Evolutionary conservation across 2,329 filamentous ascomycete species (phyloP).

Genomic region (Trichophyton equinum): DNA sequence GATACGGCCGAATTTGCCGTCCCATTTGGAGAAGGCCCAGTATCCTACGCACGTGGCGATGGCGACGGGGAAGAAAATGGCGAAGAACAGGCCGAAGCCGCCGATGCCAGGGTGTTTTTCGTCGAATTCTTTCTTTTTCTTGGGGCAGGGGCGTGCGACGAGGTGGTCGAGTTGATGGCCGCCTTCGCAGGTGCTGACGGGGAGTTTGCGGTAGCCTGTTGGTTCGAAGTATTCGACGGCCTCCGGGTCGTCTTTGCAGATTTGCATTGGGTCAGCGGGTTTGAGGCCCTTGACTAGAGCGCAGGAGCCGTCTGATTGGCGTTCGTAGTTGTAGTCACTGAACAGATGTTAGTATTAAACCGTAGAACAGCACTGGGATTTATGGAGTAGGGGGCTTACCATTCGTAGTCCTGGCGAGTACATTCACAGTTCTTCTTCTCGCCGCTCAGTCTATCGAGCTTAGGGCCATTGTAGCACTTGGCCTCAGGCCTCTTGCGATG

Average conservation of each 20-base stretch:
- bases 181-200: conserved; percentile 71
- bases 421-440: conserved; percentile 68
- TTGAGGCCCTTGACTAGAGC: conserved; percentile 59
- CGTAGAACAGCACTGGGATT: too few relatives aligned
- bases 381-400: conserved; percentile 42
- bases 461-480: conserved; percentile 69
- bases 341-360: conserved; percentile 1
- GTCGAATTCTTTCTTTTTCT: conserved; percentile 70
- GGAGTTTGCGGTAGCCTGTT: conserved; percentile 80
- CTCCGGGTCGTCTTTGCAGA: conserved; percentile 53
- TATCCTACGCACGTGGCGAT: conserved; percentile 63
- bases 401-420: conserved; percentile 79
- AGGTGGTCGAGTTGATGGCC: conserved; percentile 64
- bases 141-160: conserved; percentile 53
- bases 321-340: conserved; percentile 89
- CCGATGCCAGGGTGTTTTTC: conserved; percentile 54
- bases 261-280: conserved; percentile 47
- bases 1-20: conserved; percentile 82
- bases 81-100: conserved; percentile 70
- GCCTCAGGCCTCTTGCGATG: conserved; percentile 73
- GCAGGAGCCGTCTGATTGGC: conserved; percentile 65
- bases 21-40: conserved; percentile 76
- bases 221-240: conserved; percentile 68
- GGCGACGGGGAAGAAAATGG: conserved; percentile 61
- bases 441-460: conserved; percentile 57